phyloP scores from a whole-genome alignment of 1,284 basidiomycete species.

The Cutaneotrichosporon dermatis region DNA sequence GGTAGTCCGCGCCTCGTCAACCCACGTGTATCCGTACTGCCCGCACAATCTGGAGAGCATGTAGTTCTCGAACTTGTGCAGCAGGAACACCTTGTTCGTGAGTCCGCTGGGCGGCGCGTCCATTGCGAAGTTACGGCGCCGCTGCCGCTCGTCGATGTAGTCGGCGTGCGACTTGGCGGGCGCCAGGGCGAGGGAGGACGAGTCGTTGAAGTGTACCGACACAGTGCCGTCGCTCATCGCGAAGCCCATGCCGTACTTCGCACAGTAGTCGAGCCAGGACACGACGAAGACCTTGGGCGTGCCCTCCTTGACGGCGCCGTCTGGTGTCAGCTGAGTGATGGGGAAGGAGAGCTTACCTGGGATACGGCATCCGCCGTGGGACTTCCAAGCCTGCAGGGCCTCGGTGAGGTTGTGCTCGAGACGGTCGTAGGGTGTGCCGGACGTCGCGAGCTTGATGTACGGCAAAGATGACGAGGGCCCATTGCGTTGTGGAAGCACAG shows the following conservation, averaged over 20 bases:
- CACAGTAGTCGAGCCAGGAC: constrained; percentile 96
- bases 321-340: constrained; percentile 10
- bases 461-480: background rate
- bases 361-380: constrained; percentile 5
- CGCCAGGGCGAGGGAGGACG: constrained; percentile 75
- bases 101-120: constrained; percentile 55
- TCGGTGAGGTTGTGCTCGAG: constrained; percentile 59
- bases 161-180: constrained; percentile 86
- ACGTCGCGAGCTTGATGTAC: background rate
- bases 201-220: constrained; percentile 95
- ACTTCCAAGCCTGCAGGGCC: constrained; percentile 26
- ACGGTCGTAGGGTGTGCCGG: constrained; percentile 17
- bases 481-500: background rate
- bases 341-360: constrained; percentile 50
- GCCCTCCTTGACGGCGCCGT: constrained; percentile 50
- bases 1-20: constrained; percentile 62
- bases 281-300: constrained; percentile 85
- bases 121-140: constrained; percentile 43
- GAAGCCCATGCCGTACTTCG: constrained; percentile 98
- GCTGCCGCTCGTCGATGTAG: constrained; percentile 55
- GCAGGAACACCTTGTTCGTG: constrained; percentile 78
- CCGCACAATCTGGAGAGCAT: constrained; percentile 82
- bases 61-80: constrained; percentile 88
- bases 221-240: constrained; percentile 90
- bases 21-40: constrained; percentile 69